A percentile compares a stretch with the other conserved stretches of the same genome.
Conservation (phyloP, 2,329 filamentous ascomycete species). For the Cladorrhinum sp. region DNA sequence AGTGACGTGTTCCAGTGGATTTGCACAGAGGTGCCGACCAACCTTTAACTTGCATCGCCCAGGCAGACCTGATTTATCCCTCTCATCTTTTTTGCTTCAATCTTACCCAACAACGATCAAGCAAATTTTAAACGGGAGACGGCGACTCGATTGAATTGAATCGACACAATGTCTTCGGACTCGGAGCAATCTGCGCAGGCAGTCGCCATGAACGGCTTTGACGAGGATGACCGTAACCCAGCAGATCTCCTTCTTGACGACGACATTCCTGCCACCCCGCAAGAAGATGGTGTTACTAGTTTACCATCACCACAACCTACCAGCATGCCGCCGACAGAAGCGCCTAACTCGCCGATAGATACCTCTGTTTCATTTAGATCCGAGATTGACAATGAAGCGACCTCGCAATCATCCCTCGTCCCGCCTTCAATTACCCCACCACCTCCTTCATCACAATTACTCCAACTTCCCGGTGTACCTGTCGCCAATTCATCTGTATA, state of each 20-base stretch:
- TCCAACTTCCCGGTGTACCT: constrained; percentile 30
- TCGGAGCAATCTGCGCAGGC: constrained; percentile 34
- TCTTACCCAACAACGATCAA: no score
- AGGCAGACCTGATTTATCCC: not conserved
- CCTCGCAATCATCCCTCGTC: constrained; percentile 45
- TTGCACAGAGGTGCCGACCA: constrained; percentile 6
- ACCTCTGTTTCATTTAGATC: constrained; percentile 48
- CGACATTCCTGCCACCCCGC: constrained; percentile 36
- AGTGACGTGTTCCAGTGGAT: constrained; percentile 23
- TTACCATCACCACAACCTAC: constrained; percentile 48
- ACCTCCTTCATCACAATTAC: constrained; percentile 53
- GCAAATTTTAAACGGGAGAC: no score
- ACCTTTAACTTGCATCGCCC: not conserved
- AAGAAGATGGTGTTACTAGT: constrained; percentile 26
- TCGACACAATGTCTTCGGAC: constrained; percentile 29
- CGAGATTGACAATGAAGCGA: constrained; percentile 48
- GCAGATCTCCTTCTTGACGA: constrained; percentile 29
- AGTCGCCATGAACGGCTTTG: constrained; percentile 29
- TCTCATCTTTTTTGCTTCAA: no score
- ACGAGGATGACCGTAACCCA: constrained; percentile 21
- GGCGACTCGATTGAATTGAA: not conserved
- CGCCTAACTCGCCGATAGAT: constrained; percentile 51
- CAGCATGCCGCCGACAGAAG: constrained; percentile 58
- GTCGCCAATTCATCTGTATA: constrained; percentile 33
- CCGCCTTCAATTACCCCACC: constrained; percentile 55